phyloP scores from a whole-genome alignment of 345 rosid species.

The Erucastrum elatum region DNA sequence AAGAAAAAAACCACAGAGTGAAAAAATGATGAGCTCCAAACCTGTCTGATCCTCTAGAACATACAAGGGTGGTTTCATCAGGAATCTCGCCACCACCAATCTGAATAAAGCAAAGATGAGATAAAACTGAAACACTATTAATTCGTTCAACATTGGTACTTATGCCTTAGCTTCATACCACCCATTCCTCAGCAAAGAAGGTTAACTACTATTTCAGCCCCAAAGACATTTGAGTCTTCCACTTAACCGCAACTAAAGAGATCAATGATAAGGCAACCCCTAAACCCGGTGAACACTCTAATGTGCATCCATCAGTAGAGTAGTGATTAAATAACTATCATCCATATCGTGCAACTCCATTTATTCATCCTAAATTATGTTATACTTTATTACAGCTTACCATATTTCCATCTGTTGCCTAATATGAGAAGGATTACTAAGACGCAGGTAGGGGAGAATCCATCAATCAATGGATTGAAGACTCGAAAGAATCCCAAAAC shows the following conservation, averaged over 20 bases:
- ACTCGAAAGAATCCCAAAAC: neutral
- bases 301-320: neutral
- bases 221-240: conserved; percentile 2
- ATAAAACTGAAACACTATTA: conserved; percentile 19
- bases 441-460: neutral
- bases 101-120: conserved; percentile 49
- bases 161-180: conserved; percentile 13
- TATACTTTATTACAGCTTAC: conserved; percentile 14
- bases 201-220: neutral
- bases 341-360: conserved; percentile 5
- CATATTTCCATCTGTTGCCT: neutral
- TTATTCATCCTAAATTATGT: neutral
- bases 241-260: conserved; percentile 10
- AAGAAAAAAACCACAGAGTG: neutral
- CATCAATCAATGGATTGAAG: neutral
- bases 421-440: conserved; percentile 5
- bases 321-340: neutral
- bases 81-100: conserved; percentile 89
- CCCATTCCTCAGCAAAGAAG: conserved; percentile 7
- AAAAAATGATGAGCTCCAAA: conserved; percentile 37
- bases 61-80: conserved; percentile 79
- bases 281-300: neutral
- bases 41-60: conserved; percentile 98
- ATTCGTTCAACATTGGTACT: neutral
- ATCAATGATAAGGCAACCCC: neutral